Evolutionary conservation across 129 eudicot species (phyloP).

Genomic region (Dittrichia graveolens): DNA sequence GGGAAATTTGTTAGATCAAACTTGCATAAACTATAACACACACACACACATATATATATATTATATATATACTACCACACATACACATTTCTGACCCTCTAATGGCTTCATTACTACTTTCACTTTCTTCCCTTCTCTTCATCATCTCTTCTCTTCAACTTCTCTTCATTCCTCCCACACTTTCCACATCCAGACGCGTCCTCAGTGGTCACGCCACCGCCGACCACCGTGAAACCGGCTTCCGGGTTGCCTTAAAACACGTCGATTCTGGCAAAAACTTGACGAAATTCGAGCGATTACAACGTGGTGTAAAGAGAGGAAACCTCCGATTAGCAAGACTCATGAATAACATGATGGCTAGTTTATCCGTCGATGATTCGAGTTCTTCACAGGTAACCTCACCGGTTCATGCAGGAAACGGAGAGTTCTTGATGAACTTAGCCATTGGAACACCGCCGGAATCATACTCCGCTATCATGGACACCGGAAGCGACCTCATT

Average conservation of each 20-base stretch:
- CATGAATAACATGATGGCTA: slow-evolving; percentile 40
- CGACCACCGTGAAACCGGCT: slow-evolving; percentile 28
- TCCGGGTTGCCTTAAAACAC: slow-evolving; percentile 55
- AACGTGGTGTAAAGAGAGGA: slow-evolving; percentile 67
- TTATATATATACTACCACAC: not conserved
- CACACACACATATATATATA: too few relatives aligned
- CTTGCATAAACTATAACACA: not conserved
- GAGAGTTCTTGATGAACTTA: slow-evolving; percentile 78
- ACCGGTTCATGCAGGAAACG: slow-evolving; percentile 68
- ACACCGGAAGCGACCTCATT: slow-evolving; percentile 85
- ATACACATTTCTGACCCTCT: not conserved
- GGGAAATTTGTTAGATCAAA: not conserved
- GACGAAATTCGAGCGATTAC: slow-evolving; percentile 68
- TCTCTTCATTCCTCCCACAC: slow-evolving; percentile 31
- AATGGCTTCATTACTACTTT: slow-evolving; percentile 34
- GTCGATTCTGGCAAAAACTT: slow-evolving; percentile 71
- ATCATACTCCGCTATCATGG: slow-evolving; percentile 64
- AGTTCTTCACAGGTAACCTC: slow-evolving; percentile 34
- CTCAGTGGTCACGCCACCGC: slow-evolving; percentile 22
- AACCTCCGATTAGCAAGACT: slow-evolving; percentile 52
- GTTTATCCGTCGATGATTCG: slow-evolving; percentile 30
- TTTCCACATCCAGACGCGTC: slow-evolving; percentile 58
- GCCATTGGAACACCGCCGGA: slow-evolving; percentile 75
- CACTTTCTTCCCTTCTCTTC: slow-evolving; percentile 22
- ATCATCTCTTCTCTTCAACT: slow-evolving; percentile 27